phyloP scores from a whole-genome alignment of 2,329 filamentous ascomycete genomes.

The Didymella pomorum region DNA sequence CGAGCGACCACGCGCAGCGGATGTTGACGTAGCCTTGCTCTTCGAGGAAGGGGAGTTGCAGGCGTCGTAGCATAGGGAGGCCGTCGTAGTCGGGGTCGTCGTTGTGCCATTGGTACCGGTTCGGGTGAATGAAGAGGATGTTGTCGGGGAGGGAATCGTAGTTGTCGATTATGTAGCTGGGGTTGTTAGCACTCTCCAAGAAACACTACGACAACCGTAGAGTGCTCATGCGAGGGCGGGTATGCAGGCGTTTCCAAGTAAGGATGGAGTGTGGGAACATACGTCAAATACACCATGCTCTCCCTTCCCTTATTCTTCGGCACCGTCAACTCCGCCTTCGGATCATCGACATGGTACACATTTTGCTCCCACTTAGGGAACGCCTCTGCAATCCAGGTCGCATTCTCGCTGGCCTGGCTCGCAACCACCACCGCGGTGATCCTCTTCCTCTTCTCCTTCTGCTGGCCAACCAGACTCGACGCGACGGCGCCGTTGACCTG shows the following conservation, averaged over 20 bases:
- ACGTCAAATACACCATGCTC: constrained; percentile 61
- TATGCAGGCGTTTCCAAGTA: no score
- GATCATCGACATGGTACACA: constrained; percentile 56
- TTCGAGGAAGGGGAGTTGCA: constrained; percentile 59
- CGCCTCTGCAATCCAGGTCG: constrained; percentile 52
- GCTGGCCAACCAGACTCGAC: background rate
- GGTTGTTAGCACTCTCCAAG: background rate
- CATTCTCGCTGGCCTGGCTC: constrained; percentile 49
- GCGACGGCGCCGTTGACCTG: constrained; percentile 21
- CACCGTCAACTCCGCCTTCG: constrained; percentile 50
- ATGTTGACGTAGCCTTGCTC: constrained; percentile 63
- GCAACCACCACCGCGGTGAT: constrained; percentile 51
- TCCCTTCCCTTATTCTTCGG: constrained; percentile 59
- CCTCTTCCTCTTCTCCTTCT: constrained; percentile 17
- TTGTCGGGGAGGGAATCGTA: constrained; percentile 53
- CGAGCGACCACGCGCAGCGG: constrained; percentile 61
- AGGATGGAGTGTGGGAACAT: constrained; percentile 22
- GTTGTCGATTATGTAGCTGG: constrained; percentile 52
- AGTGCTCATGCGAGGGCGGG: no score
- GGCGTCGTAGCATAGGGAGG: constrained; percentile 57
- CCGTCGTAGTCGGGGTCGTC: constrained; percentile 62
- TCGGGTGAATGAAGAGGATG: constrained; percentile 53
- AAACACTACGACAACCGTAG: no score
- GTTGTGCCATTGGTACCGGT: constrained; percentile 59
- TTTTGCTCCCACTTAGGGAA: constrained; percentile 52